phyloP scores from a whole-genome alignment of 495 filamentous ascomycete genomes.

The Glonium stellatum region DNA sequence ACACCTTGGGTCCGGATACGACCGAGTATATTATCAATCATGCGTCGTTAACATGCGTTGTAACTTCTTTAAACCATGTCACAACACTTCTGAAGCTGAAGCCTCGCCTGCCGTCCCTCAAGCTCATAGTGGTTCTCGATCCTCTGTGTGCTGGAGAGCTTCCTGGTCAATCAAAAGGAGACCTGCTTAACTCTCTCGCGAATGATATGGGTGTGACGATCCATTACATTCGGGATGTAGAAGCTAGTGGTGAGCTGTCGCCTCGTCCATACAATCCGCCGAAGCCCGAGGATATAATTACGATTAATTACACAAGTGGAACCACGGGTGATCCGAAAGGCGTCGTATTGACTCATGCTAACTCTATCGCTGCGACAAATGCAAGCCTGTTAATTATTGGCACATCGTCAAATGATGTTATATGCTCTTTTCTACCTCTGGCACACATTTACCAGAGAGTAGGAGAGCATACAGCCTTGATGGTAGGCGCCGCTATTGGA shows the following conservation, averaged over 20 bases:
- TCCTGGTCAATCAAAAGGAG: constrained; percentile 68
- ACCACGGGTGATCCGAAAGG: constrained; percentile 95
- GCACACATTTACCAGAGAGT: constrained; percentile 92
- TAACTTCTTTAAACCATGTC: constrained; percentile 77
- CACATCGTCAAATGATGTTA: constrained; percentile 49
- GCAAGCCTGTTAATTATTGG: constrained; percentile 48
- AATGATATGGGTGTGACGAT: constrained; percentile 65
- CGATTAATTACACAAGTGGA: constrained; percentile 96
- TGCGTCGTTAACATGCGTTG: constrained; percentile 64
- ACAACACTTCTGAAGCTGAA: constrained; percentile 81
- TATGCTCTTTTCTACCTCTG: constrained; percentile 83
- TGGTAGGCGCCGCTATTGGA: constrained; percentile 69
- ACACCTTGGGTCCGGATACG: constrained; percentile 83
- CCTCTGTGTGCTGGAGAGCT: constrained; percentile 76
- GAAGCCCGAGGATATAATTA: constrained; percentile 67
- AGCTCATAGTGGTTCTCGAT: constrained; percentile 84
- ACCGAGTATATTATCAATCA: constrained; percentile 97
- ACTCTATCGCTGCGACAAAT: constrained; percentile 67
- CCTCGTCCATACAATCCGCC: constrained; percentile 64
- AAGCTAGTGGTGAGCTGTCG: constrained; percentile 64
- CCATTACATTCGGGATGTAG: constrained; percentile 68
- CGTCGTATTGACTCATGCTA: constrained; percentile 76
- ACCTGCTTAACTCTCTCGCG: constrained; percentile 67
- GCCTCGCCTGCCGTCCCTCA: constrained; percentile 66
- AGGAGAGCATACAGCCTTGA: constrained; percentile 67